Evolutionary conservation across 257 asterid genomes (phyloP), one percentile per base, ranked within the genome.

Genomic region (Primulina eburnea): DNA sequence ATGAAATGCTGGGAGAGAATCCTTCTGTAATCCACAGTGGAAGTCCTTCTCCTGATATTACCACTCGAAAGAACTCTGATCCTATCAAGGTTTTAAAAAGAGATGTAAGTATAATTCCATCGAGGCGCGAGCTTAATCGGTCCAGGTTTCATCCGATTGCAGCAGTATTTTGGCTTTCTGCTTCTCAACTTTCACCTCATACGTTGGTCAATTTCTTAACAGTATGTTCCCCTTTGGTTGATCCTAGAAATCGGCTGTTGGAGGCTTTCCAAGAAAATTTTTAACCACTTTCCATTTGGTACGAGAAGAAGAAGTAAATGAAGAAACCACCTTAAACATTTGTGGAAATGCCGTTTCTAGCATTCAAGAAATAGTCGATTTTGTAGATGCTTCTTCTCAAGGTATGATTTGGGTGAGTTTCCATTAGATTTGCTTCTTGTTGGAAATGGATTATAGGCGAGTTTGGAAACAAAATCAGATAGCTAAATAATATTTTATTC

Each of bases 191-290:
- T 47, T 4, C 56, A 16, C 3, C 5, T 16, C 56, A 16, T 47
- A 47, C 16, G 20, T 16, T 47, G 56, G 20, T 5, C 20, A 14
- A 16, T 47, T 43, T 43, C 5, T 10, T 12, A 43, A 47, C n/a
- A 62, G 59, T 66, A 56, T 60, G 12, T 68, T 52, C 61, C 11
- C 17, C 62, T 79, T 70, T 55, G 65, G 11, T 75, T 69, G 68
- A 78, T 72, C 64, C 70, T 82, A 94, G 97, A 94, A 94, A 91
- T 73, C 91, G 85, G 87, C 93, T 73, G 88, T 89, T 71, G 97
- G 97, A 65, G 87, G 86, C 67, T 78, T 84, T 75, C 96, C 97
- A 10, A 96, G 91, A 78, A 91, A 82, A 78, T 86, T 94, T 21
- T 26, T 94, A 71, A 86, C 95, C 78, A 89, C 95, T 37, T 83